These are phyloP conservation scores for Yamadazyma trypodendri DNA, from an alignment of 1,139 yeast species.

Conservation along the genomic window DNA sequence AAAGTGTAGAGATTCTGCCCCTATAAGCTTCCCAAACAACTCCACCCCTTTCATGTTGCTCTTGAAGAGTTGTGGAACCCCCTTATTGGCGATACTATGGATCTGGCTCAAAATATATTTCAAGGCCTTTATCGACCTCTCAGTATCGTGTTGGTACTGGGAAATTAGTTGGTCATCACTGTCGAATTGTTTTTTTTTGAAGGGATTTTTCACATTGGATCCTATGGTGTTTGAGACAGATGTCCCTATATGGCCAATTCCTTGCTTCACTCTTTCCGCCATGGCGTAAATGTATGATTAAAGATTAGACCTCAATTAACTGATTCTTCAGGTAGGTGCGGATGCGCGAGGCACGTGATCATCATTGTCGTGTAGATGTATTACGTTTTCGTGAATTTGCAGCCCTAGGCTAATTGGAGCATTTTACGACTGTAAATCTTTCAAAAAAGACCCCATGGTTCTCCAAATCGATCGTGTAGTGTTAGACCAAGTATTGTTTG, in stretches of 20 bases:
- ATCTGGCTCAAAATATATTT: constrained; percentile 39
- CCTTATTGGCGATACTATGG: constrained; percentile 28
- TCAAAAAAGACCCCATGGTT: no score
- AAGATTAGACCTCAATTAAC: not conserved
- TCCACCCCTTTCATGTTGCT: constrained; percentile 32
- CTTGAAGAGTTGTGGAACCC: constrained; percentile 39
- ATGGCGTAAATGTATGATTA: not conserved
- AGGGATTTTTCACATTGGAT: constrained; percentile 10
- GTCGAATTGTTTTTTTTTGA: constrained; percentile 24
- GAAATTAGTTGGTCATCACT: constrained; percentile 43
- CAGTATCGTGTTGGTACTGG: constrained; percentile 45
- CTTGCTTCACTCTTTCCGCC: constrained; percentile 12
- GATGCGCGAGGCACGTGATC: not conserved
- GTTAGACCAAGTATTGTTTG: no score
- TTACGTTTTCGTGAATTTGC: no score
- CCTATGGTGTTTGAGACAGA: constrained; percentile 11
- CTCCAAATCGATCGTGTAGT: no score
- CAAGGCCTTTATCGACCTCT: constrained; percentile 42
- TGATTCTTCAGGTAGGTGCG: not conserved
- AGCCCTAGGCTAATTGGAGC: no score
- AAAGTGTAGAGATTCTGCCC: constrained; percentile 41
- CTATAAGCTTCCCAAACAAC: constrained; percentile 33
- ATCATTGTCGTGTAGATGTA: no score
- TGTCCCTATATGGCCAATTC: constrained; percentile 10
- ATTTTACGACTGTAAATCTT: no score